A percentile compares a stretch with the other conserved stretches of the same genome.
These are phyloP conservation scores for Juglanconis juglandina DNA, from an alignment of 2,329 filamentous ascomycete species.

Conservation along the genomic window DNA sequence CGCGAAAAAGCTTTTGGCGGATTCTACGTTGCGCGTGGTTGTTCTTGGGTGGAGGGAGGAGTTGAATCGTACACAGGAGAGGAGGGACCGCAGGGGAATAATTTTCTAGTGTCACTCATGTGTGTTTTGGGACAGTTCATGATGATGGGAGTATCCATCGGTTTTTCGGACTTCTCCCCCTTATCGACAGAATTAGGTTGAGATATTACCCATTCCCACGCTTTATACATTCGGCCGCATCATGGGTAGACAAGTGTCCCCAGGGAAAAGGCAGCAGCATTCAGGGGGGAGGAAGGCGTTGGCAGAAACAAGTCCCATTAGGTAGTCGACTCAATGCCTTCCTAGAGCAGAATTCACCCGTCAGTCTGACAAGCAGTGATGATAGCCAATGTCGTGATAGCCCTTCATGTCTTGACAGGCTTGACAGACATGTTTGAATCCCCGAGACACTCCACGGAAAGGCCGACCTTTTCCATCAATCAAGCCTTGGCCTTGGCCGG, in stretches of 20 bases:
- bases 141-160: constrained; percentile 10
- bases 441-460: background rate
- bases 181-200: constrained; percentile 9
- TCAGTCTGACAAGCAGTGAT: background rate
- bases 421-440: no score
- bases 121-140: constrained; percentile 9
- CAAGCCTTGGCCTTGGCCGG: background rate
- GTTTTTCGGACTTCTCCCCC: constrained; percentile 3
- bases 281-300: constrained; percentile 17
- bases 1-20: constrained; percentile 14
- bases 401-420: no score
- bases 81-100: background rate
- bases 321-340: constrained; percentile 14
- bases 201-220: constrained; percentile 11
- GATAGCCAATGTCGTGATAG: no score
- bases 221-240: constrained; percentile 13
- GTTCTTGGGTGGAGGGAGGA: background rate
- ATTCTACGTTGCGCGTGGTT: constrained; percentile 4
- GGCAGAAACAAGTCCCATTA: constrained; percentile 12
- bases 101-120: constrained; percentile 10
- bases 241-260: constrained; percentile 20
- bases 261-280: constrained; percentile 5
- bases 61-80: background rate
- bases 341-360: constrained; percentile 5
- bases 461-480: background rate